These are phyloP conservation scores for Pichia sp. DNA, from an alignment of 1,139 yeast species.

Conservation along the genomic window DNA sequence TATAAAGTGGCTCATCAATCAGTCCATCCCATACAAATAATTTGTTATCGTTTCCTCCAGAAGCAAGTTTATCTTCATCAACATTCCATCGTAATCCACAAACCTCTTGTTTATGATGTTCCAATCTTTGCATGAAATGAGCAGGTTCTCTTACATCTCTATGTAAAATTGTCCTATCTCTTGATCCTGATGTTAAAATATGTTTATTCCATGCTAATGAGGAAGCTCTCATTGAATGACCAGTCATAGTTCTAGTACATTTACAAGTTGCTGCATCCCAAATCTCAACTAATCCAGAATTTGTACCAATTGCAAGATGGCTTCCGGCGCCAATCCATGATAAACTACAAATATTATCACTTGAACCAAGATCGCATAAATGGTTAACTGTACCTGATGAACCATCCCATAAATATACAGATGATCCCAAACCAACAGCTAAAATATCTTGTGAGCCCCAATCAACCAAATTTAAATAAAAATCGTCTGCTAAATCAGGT, in stretches of 20 bases:
- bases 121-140: constrained; percentile 67
- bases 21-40: constrained; percentile 85
- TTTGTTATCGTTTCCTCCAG: constrained; percentile 92
- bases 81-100: constrained; percentile 95
- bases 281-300: constrained; percentile 80
- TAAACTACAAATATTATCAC: constrained; percentile 71
- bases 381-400: constrained; percentile 77
- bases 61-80: constrained; percentile 80
- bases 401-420: constrained; percentile 91
- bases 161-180: constrained; percentile 80
- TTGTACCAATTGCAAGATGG: constrained; percentile 89
- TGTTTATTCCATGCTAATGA: constrained; percentile 95
- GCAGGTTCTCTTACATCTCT: constrained; percentile 88
- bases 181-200: constrained; percentile 76
- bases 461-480: constrained; percentile 83
- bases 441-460: constrained; percentile 91
- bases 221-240: constrained; percentile 80
- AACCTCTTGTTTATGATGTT: constrained; percentile 81
- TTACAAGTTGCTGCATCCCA: constrained; percentile 91
- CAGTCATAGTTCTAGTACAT: constrained; percentile 86
- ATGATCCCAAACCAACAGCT: constrained; percentile 86
- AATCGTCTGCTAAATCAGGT: constrained; percentile 91
- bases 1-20: constrained; percentile 60
- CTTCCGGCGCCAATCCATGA: constrained; percentile 96
- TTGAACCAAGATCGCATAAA: constrained; percentile 58